Conservation (phyloP, 1,284 basidiomycete genomes). For the Erythrobasidium hasegawianum region DNA sequence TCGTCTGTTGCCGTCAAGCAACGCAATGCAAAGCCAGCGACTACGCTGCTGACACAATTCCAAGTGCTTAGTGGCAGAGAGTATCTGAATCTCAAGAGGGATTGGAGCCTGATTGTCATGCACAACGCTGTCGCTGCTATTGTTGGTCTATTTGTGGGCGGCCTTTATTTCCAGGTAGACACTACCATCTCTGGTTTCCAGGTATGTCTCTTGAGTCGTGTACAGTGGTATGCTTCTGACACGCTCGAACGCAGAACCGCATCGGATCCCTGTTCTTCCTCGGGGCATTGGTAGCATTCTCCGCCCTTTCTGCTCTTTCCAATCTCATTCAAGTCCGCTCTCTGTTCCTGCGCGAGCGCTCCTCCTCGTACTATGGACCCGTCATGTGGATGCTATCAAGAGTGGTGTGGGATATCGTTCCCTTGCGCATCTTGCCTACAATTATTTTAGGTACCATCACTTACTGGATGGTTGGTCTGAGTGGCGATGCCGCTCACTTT, state of each 20-base stretch:
- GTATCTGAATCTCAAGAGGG: slow-evolving; percentile 73
- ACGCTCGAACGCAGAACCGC: slow-evolving; percentile 51
- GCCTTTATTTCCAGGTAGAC: slow-evolving; percentile 74
- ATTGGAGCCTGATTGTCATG: slow-evolving; percentile 73
- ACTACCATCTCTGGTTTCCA: slow-evolving; percentile 84
- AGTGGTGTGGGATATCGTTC: slow-evolving; percentile 76
- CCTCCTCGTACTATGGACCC: slow-evolving; percentile 57
- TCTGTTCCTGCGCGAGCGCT: slow-evolving; percentile 80
- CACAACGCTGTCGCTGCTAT: slow-evolving; percentile 66
- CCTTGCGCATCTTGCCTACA: slow-evolving; percentile 75
- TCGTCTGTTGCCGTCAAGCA: slow-evolving; percentile 24
- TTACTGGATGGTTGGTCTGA: slow-evolving; percentile 85
- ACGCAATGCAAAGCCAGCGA: slow-evolving; percentile 32
- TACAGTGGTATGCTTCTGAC: too few species aligned
- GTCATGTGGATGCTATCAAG: slow-evolving; percentile 81
- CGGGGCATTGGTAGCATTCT: slow-evolving; percentile 66
- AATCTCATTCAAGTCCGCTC: slow-evolving; percentile 75
- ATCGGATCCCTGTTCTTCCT: slow-evolving; percentile 88
- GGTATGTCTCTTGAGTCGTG: too few species aligned
- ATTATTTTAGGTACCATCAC: slow-evolving; percentile 58
- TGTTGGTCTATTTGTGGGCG: slow-evolving; percentile 67
- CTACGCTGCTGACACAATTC: slow-evolving; percentile 81
- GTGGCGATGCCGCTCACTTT: slow-evolving; percentile 63
- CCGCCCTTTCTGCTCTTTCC: slow-evolving; percentile 76
- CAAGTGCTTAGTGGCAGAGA: slow-evolving; percentile 72